Evolutionary conservation across 2,329 filamentous ascomycete genomes (phyloP), one percentile per base, ranked within the genome.

Genomic region (Seiridium cupressi): DNA sequence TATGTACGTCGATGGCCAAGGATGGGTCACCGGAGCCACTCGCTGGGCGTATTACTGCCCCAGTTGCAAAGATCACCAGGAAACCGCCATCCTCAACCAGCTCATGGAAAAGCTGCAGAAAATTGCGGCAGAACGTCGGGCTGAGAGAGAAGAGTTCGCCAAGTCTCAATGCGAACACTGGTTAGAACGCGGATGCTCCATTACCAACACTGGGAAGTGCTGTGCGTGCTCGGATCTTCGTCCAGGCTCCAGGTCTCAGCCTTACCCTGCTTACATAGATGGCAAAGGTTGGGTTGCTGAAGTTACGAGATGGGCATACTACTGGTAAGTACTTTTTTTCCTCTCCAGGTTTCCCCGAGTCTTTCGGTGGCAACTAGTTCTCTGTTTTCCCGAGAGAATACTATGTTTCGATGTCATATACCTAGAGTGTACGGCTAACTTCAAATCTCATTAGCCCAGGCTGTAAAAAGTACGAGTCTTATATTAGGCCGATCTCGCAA

Each of bases 41-140:
- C 61, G 61, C 32, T 66, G 64, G 64, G 58, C 62, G 7, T 63
- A 61, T 48, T 64, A 66, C 31, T 64, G 64, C 31, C 61, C 63
- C 5, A 53, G 4, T 34, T 66, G 64, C 51, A 31, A 47, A 42
- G 54, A 48, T 5, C 18, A 56, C 31, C 18, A 56, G 7, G 40
- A 56, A 11, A 46, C 44, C 2, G 32, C 31, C 26, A 9, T 47
- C 5, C 18, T 47, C 42, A 47, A 56, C 32, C 44, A 47, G 31
- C n/a, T 44, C 9, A 46, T 56, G 31, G 42, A 56, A 11, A 46
- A 38, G n/a, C 9, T 56, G 34, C 54, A 34, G 11, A 34, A 36
- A 26, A 4, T n/a, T 11, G 32, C 31, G 3, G 32, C 35, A 9
- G 40, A 57, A 31, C 26, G 36, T 11, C 32, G 35, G 7, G 4